Base-by-base conservation (phyloP, 2,329 filamentous ascomycete genomes). In the Ceratocystis ficicola region DNA sequence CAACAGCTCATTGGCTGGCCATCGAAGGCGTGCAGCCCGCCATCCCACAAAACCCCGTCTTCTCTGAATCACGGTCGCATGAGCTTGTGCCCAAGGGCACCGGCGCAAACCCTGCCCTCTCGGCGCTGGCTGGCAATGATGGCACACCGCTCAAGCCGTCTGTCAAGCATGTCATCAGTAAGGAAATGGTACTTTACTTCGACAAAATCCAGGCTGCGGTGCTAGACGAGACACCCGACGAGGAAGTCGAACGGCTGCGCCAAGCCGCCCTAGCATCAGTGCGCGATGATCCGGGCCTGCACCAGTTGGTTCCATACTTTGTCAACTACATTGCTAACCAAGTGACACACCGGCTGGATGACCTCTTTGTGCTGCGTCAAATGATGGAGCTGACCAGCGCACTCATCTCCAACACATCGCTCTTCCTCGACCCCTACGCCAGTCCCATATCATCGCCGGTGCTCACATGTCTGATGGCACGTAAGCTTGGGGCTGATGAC, bases 1-100 rank as follows among this genome's bases (percentile, higher is more conserved):
- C 48, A 66, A 17, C 72, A 92, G 94, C 90, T 68, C 94, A 99
- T 76, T 99, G 94, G 93, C 86, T 97, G 68, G 92, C 94, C 25
- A 90, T 99, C 62, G 94, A 99, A 79, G 94, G 94, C 67, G 94
- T 97, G 32, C 93, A 99, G 74, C 94, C 94, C 1, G 89, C 91
- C 0, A 96, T 97, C 71, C 91, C 93, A 1, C 93, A 97, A 75
- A 99, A 99, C 75, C 94, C 94, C 5, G 94, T 91, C 1, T 86
- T 88, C 5, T 85, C 86, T 72, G 92, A 96, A 74, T 86, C 90
- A 36, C 83, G 90, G 68, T 86, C 88, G 63, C 88, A 92, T 73
- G 92, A 96, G 72, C 81, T 96, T 36, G 81, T 95, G 20, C 89
- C 92, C 41, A 97, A 96, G 77, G 93, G 92, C 5, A 87, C 90